A percentile compares a stretch with the other conserved stretches of the same genome.
Conservation (phyloP, 2,329 filamentous ascomycete species). For the Cryphonectria nitschkei region DNA sequence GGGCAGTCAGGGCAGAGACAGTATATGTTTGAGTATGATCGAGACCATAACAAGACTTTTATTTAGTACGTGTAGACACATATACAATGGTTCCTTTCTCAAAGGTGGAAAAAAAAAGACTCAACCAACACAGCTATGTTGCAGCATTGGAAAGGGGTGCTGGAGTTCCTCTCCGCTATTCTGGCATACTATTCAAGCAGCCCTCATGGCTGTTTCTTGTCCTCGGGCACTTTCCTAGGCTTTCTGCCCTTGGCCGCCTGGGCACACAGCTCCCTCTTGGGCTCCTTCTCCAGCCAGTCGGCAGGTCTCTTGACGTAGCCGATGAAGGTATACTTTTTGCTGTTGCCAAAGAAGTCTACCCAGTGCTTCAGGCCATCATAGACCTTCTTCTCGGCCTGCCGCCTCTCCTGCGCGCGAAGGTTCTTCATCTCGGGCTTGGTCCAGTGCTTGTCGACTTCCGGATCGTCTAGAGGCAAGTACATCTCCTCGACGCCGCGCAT, state of each 20-base stretch:
- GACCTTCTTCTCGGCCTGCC: constrained; percentile 67
- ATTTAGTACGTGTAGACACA: not conserved
- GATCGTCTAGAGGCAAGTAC: constrained; percentile 70
- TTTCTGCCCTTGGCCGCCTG: constrained; percentile 63
- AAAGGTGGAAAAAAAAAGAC: not conserved
- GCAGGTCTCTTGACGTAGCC: constrained; percentile 70
- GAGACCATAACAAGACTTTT: not conserved
- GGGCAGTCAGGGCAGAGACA: not conserved
- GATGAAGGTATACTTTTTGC: constrained; percentile 79
- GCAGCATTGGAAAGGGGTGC: not conserved
- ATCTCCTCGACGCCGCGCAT: constrained; percentile 86
- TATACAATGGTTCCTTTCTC: not conserved
- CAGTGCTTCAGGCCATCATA: constrained; percentile 74
- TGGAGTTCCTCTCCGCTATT: not conserved
- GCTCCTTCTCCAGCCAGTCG: constrained; percentile 64
- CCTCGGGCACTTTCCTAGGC: constrained; percentile 58
- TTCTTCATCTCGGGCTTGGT: constrained; percentile 55
- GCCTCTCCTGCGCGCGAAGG: constrained; percentile 65
- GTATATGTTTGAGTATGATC: not conserved
- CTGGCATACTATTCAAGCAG: not conserved
- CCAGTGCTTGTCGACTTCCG: constrained; percentile 63
- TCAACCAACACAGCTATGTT: not conserved
- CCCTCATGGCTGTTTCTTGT: constrained; percentile 15
- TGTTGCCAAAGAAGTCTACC: constrained; percentile 80
- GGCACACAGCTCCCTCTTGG: constrained; percentile 69